Evolutionary conservation across 352 stramenopile species (phyloP), one percentile per base, ranked within the genome.

Genomic region (Nothophytophthora sp.): DNA sequence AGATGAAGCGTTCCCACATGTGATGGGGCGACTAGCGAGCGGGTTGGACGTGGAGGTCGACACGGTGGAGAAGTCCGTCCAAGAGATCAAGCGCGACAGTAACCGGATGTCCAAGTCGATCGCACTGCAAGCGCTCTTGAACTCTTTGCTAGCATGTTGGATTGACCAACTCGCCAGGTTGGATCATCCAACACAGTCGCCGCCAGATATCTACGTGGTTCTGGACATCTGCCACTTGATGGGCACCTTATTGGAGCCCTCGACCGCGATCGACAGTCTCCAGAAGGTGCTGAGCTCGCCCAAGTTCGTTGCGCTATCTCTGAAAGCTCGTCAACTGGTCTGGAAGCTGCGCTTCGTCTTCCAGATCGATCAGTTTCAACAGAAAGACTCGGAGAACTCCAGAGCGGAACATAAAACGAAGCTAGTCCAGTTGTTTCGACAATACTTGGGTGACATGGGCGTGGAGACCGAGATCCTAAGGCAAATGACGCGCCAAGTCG

Each of bases 311-410:
- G 5, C 16, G 33, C 39, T 85, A 32, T 45, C 48, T 5, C 36
- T 64, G 11, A 66, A 78, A 37, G 50, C 62, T 38, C 62, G 66
- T 1, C 68, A 85, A 19, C 49, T 81, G 20, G 56, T 44, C 8
- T 85, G 74, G 74, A 60, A 66, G 27, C 52, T 78, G 28, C 71
- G 71, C 11, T 82, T 85, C 44, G 23, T 74, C 19, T 62, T 82
- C 41, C 49, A 81, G 41, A 19, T 76, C n/a, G 53, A 81, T 48
- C 28, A 47, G 6, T 22, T 67, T 6, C 59, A 61, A 16, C 40
- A 42, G 8, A 43, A 70, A 24, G 33, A 46, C 19, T 16, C 19
- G 1, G 52, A 57, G 5, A 42, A 22, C n/a, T 28, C 32, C 8
- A 45, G 33, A 29, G 59, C 40, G 29, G 36, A 65, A 20, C 22